Evolutionary conservation across 108 stramenopile species (phyloP).

Genomic region (Cylindrotheca closterium): DNA sequence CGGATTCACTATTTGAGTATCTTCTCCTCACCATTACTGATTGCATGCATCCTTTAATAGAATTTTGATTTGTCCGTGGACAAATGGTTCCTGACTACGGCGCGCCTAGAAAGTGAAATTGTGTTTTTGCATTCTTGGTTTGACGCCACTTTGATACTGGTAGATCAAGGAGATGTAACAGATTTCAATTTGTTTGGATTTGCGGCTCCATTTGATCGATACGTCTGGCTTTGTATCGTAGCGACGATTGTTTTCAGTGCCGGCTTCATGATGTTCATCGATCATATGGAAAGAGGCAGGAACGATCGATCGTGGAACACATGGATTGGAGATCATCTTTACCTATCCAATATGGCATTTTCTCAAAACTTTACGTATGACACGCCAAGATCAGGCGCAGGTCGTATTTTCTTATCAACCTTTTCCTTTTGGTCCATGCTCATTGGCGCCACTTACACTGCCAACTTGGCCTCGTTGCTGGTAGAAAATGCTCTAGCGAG

Average conservation of each 20-base stretch:
- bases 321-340: neutral
- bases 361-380: neutral
- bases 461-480: slow-evolving; percentile 15
- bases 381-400: neutral
- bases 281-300: neutral
- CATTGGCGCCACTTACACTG: slow-evolving; percentile 13
- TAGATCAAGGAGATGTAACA: neutral
- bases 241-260: neutral
- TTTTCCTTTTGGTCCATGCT: neutral
- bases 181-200: neutral
- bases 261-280: neutral
- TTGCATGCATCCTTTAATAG: too few species aligned
- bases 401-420: neutral
- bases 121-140: neutral
- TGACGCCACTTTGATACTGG: neutral
- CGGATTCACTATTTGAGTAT: too few species aligned
- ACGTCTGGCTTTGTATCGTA: neutral
- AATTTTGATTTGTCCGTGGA: neutral
- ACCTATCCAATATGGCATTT: neutral
- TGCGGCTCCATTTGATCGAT: neutral
- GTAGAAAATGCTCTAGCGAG: neutral
- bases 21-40: too few species aligned
- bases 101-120: neutral
- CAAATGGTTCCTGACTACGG: neutral
- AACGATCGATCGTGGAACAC: neutral